Base-by-base conservation (phyloP, 768 basidiomycete genomes). In the Termitomyces sp. region DNA sequence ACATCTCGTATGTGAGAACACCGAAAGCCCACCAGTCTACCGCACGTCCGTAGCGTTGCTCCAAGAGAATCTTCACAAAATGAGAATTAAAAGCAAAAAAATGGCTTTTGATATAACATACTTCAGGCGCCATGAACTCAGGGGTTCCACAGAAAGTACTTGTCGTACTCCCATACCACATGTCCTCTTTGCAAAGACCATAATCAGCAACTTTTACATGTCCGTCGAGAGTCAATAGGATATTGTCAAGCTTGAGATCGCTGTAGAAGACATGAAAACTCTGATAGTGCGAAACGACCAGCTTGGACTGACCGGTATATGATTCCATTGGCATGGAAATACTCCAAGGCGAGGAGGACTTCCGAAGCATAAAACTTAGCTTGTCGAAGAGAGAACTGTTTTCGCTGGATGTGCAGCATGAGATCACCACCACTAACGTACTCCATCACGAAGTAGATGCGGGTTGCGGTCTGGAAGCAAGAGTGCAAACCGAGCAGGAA, bases 1-100 rank as follows among this genome's bases (percentile, higher is more conserved):
- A 73, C 97, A 99, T 99, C 74, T 99, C 97, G 68, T 99, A 99
- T 23, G 90, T 98, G 63, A 99, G 73, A 4, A 99, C 97, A 60
- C 97, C 97, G 68, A 98, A 98, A 12, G 97, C 97, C 97, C 97
- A 99, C 97, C 97, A 99, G 68, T 99, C 97, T 39, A 99, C 97
- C 11, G 97, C 96, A 36, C 94, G 92, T 10, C 94, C 95, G 64
- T 99, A 99, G 44, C 94, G 90, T 74, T 98, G 97, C 73, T 99
- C 97, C n/a, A 98, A 82, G 50, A 99, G 79, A 70, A 99, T 99
- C 95, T 98, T 27, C 58, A 6, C 27, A 15, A 10, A 31, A 55
- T 29, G 18, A 33, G 22, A 27, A 25, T 42, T 16, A 6, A 39
- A 33, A n/a, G n/a, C n/a, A n/a, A 38, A 32, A 16, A 38, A 18